A percentile compares a stretch with the other conserved stretches of the same genome.
Conservation (phyloP, 306 rosid genomes). For the peach (Prunus persica) region DNA sequence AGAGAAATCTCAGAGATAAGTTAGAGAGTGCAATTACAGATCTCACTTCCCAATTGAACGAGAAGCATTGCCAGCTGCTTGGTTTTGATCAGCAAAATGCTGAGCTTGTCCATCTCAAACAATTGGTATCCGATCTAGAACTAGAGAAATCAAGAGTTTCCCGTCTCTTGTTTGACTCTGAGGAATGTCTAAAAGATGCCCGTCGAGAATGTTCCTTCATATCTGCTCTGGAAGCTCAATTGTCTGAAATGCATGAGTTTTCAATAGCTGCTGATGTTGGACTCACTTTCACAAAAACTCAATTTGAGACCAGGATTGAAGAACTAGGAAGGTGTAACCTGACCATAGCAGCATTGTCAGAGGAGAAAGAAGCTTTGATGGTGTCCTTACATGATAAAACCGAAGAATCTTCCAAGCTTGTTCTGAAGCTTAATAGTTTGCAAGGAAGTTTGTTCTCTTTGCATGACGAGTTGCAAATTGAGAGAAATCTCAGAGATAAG, state of each 20-base stretch:
- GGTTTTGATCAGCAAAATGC: conserved; percentile 52
- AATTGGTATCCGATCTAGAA: conserved; percentile 52
- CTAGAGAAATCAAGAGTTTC: conserved; percentile 62
- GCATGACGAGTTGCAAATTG: conserved; percentile 49
- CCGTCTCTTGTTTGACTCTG: conserved; percentile 46
- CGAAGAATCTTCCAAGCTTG: conserved; percentile 56
- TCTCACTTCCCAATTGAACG: conserved; percentile 54
- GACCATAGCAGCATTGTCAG: conserved; percentile 38
- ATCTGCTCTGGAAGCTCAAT: conserved; percentile 47
- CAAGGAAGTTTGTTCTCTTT: conserved; percentile 45
- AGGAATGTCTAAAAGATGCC: conserved; percentile 45
- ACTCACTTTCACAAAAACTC: conserved; percentile 55
- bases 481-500: conserved; percentile 48
- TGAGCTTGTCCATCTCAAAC: conserved; percentile 60
- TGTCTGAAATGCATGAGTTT: conserved; percentile 59
- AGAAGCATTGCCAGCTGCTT: conserved; percentile 53
- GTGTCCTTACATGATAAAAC: conserved; percentile 48
- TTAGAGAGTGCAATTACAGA: conserved; percentile 51
- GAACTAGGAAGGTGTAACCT: conserved; percentile 57
- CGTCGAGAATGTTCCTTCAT: conserved; percentile 46
- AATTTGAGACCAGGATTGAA: conserved; percentile 33
- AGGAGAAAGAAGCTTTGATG: conserved; percentile 61
- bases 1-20: conserved; percentile 47
- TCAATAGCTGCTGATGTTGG: conserved; percentile 59
- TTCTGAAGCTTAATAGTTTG: conserved; percentile 47